These are phyloP conservation scores for Gossypium mustelinum DNA, from an alignment of 345 rosid genomes.

Conservation along the genomic window DNA sequence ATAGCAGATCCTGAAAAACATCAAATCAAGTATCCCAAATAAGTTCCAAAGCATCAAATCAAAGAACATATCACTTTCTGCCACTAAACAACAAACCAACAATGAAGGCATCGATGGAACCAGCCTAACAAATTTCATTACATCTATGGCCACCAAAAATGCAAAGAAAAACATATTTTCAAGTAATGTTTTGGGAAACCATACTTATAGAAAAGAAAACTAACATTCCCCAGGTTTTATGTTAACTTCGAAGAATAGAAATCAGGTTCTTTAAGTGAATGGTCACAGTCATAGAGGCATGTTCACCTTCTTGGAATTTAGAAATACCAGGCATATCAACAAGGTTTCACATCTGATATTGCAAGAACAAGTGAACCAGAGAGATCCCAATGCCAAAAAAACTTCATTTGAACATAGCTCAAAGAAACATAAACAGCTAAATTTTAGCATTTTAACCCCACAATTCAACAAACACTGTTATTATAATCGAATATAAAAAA, in stretches of 20 bases:
- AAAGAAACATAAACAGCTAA: background rate
- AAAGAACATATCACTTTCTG: background rate
- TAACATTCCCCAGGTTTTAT: background rate
- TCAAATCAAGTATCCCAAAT: background rate
- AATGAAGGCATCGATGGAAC: background rate
- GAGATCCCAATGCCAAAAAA: no score
- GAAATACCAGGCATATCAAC: background rate
- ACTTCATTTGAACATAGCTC: background rate
- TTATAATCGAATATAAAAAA: background rate
- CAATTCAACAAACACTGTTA: background rate
- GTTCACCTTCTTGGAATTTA: no score
- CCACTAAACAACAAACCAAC: background rate
- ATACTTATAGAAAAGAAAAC: background rate
- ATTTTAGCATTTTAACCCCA: background rate
- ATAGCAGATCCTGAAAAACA: slow-evolving; percentile 45
- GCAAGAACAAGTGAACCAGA: background rate
- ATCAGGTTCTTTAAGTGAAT: background rate
- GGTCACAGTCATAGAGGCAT: background rate
- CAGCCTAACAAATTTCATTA: background rate
- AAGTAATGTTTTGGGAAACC: background rate
- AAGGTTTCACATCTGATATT: background rate
- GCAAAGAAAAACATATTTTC: background rate
- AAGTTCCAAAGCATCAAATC: background rate
- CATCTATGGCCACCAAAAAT: background rate
- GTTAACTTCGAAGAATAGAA: background rate